These are phyloP conservation scores for Neurospora pannonica DNA, from an alignment of 495 filamentous ascomycete genomes.

Conservation along the genomic window DNA sequence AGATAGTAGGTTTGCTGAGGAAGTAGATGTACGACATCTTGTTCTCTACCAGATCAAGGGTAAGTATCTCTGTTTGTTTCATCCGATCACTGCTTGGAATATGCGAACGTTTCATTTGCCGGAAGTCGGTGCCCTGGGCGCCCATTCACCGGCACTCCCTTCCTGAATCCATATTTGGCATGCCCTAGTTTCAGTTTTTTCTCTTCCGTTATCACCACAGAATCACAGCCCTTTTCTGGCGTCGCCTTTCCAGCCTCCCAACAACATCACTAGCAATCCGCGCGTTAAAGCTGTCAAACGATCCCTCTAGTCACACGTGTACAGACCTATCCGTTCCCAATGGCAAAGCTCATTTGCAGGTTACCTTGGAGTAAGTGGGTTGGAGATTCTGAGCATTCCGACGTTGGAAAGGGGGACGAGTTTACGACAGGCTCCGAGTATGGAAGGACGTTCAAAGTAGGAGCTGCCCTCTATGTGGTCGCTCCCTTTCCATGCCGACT, in stretches of 20 bases:
- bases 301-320: neutral
- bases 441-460: neutral
- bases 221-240: too few species aligned
- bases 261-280: neutral
- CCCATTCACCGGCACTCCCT: neutral
- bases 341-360: neutral
- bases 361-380: neutral
- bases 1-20: neutral
- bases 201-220: neutral
- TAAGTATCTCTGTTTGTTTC: neutral
- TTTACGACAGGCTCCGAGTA: neutral
- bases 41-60: neutral
- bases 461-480: neutral
- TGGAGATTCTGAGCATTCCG: neutral
- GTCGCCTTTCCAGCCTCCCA: too few species aligned
- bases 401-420: neutral
- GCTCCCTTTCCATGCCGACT: neutral
- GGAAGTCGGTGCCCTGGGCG: too few species aligned
- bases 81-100: neutral
- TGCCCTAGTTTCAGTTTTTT: neutral
- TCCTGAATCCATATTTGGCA: neutral
- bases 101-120: too few species aligned
- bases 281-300: neutral
- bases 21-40: neutral
- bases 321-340: neutral